Evolutionary conservation across 345 rosid species (phyloP), one percentile per base, ranked within the genome.

Genomic region (Cardiospermum halicacabum): DNA sequence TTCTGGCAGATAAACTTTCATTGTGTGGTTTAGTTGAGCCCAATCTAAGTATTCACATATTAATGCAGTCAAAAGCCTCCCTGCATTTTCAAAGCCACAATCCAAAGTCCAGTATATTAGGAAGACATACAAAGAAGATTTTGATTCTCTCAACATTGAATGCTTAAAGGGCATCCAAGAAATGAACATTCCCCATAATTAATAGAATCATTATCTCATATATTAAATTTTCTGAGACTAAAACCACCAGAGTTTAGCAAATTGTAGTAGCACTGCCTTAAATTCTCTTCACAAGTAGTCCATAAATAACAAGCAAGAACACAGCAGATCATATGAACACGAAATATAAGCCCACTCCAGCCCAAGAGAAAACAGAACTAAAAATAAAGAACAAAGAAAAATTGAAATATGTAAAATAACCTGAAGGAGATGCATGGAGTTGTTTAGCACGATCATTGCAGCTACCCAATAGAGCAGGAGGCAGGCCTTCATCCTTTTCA

Each of bases 381-480:
- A 49, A 32, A 21, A 4, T 16, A 48, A 21, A 21, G 4, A 49
- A 7, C 15, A 54, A 28, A 54, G 40, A 16, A 7, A 27, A 51
- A 24, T 19, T 27, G 36, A 62, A 34, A 60, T 12, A 47, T 25
- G 49, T 40, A 10, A 50, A 71, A 51, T 65, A 43, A 94, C 99
- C 99, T 77, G 97, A 91, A 58, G 99, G 89, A 58, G 90, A 85
- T 64, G 96, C 92, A 76, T 95, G 97, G 69, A 95, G 96, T 62
- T 81, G 83, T 71, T 80, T 95, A 7, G 99, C 97, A 53, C 87
- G 87, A 26, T 91, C 96, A 54, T 87, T 91, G 74, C 96, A 94
- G 85, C 96, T 94, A 30, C 97, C 99, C 82, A 94, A 70, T 66
- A 94, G 70, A 39, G 99, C 96, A 71, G 96, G 93, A 67, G 96